Percentiles rank a stretch among this genome's conserved stretches.
These are phyloP conservation scores for Rhododendron williamsianum DNA, from an alignment of 148 eudicot species.

Conservation along the genomic window DNA sequence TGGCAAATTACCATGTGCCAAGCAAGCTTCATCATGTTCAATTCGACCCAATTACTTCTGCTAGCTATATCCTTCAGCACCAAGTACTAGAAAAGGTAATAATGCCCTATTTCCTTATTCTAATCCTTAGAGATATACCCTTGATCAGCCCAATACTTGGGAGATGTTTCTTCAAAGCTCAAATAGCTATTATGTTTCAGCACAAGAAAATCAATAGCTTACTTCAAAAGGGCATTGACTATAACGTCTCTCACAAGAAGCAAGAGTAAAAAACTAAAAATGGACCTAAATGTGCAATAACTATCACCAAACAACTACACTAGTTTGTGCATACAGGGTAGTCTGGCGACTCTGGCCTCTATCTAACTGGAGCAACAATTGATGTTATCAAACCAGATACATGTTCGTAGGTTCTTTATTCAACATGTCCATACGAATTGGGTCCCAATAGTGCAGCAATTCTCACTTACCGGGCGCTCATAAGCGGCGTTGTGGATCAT, in stretches of 20 bases:
- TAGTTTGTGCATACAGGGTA: not conserved
- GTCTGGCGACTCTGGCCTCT: not conserved
- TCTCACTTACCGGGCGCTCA: constrained; percentile 84
- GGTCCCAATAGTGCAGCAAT: not conserved
- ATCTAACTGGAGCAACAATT: not conserved
- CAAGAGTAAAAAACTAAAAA: not conserved
- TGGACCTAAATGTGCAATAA: not conserved
- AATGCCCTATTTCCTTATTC: not conserved
- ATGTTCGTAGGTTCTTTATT: not conserved
- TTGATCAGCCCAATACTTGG: not conserved
- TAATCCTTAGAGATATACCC: not conserved
- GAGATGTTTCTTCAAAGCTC: not conserved
- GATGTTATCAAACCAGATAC: not conserved
- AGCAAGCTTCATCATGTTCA: not conserved
- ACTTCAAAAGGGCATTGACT: not conserved
- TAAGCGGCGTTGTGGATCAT: constrained; percentile 93
- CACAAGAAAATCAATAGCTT: not conserved
- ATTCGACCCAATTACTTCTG: not conserved
- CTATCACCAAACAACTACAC: not conserved
- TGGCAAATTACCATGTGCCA: not conserved
- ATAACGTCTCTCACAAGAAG: not conserved
- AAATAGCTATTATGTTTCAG: not conserved
- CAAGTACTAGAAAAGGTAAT: not conserved
- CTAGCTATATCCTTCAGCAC: not conserved
- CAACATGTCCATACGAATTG: not conserved